Evolutionary conservation across 2,329 filamentous ascomycete species (phyloP), one percentile per base, ranked within the genome.

Genomic region (Pseudogymnoascus sp.): DNA sequence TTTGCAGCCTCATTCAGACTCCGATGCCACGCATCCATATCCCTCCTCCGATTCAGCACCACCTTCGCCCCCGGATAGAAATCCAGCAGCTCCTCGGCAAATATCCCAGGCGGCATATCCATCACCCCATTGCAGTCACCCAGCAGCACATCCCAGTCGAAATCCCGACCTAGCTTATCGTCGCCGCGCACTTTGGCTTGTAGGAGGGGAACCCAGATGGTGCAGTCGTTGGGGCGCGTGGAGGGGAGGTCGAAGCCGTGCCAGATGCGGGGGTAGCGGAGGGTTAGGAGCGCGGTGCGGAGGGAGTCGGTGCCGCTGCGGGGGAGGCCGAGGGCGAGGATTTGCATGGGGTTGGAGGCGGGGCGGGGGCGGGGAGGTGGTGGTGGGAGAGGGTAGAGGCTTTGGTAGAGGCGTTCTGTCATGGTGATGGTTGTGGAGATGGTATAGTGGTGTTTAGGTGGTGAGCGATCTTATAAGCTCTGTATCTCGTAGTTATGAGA

Each of bases 61-160:
- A 76, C 70, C 61, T 76, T 76, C 1, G 74, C 76, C 0, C 73
- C 67, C 0, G 76, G 76, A 60, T 77, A 77, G 1, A 71, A 69
- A 4, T 63, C 60, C 11, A 73, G 63, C 2, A 78, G 65, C 53
- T 78, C 76, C 28, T 69, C 68, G 3, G 68, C 70, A 65, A 78
- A 77, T n/a, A 70, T 63, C 6, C 63, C 65, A 6, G 68, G 70
- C 0, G 76, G 74, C 22, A 71, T 63, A 50, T 78, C 76, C 6
- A 71, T 72, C 2, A 73, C 68, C 26, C 46, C 46, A 2, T 31
- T 26, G 8, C 46, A 53, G 5, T 60, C 59, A 0, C 59, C 59
- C 2, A 60, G 10, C 14, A 60, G 16, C 1, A 41, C 59, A 2
- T 60, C 59, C 33, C 33, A 60, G 16, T 60, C 59, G 4, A 53